Evolutionary conservation across 768 basidiomycete genomes (phyloP).

Genomic region (Suillus spraguei): DNA sequence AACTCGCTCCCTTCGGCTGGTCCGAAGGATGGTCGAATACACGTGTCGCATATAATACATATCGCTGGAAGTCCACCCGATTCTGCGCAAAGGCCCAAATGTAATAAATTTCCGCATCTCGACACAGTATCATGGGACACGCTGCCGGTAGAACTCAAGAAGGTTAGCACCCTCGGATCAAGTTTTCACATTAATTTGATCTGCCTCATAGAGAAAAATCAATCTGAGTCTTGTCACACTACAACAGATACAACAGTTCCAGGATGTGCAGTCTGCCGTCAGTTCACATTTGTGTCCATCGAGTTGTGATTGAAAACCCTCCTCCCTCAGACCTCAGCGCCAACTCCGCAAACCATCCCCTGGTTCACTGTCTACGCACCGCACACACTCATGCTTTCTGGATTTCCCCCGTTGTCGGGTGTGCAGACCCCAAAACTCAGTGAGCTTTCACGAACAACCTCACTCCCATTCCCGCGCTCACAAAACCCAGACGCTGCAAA

Average conservation of each 20-base stretch:
- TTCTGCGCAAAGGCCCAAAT: conserved; percentile 50
- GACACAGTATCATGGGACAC: conserved; percentile 63
- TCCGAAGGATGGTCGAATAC: conserved; percentile 31
- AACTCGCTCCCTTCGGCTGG: conserved; percentile 21
- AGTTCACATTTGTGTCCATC: conserved; percentile 19
- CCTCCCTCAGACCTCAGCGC: conserved; percentile 35
- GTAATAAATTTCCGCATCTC: conserved; percentile 49
- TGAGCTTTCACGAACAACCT: conserved; percentile 30
- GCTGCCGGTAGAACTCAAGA: conserved; percentile 61
- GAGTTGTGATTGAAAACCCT: background rate
- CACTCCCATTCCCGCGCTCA: conserved; percentile 16
- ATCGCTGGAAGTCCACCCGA: conserved; percentile 62
- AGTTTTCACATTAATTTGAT: background rate
- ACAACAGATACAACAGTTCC: conserved; percentile 46
- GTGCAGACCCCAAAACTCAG: conserved; percentile 27
- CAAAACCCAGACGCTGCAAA: conserved; percentile 35
- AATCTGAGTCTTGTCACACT: conserved; percentile 54
- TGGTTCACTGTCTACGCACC: conserved; percentile 58
- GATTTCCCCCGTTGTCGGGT: conserved; percentile 38
- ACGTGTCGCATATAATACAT: conserved; percentile 57
- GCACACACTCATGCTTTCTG: conserved; percentile 49
- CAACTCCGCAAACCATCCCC: conserved; percentile 39
- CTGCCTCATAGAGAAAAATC: conserved; percentile 54
- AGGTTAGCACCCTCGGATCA: conserved; percentile 40
- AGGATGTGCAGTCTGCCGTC: conserved; percentile 56